These are phyloP conservation scores for Solanum lycopersicoides DNA, from an alignment of 257 asterid species.

Conservation along the genomic window DNA sequence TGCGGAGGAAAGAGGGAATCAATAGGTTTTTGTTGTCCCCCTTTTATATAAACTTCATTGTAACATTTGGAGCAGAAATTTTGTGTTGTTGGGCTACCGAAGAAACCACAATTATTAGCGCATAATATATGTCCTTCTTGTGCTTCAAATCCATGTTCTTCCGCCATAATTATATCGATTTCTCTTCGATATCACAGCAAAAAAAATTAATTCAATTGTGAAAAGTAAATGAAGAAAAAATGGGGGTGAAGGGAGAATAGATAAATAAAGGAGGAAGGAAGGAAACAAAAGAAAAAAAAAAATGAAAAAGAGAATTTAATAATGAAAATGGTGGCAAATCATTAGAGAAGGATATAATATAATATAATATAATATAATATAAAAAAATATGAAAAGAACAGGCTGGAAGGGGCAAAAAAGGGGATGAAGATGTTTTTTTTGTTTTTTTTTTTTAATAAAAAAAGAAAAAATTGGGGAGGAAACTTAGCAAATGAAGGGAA, in stretches of 20 bases:
- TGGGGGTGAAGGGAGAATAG: constrained; percentile 8
- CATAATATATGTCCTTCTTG: constrained; percentile 76
- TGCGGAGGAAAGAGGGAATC: constrained; percentile 11
- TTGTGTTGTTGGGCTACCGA: constrained; percentile 73
- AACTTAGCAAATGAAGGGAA: background rate
- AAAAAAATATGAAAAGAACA: constrained; percentile 13
- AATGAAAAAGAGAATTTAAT: constrained; percentile 3
- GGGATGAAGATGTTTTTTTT: constrained; percentile 12
- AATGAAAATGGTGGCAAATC: constrained; percentile 10
- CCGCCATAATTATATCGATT: constrained; percentile 42
- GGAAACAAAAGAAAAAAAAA: constrained; percentile 8
- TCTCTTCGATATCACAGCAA: background rate
- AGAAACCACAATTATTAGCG: constrained; percentile 75
- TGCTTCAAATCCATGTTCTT: constrained; percentile 71
- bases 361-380: background rate
- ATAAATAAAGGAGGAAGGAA: constrained; percentile 9
- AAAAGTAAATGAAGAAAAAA: background rate
- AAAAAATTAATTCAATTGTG: background rate
- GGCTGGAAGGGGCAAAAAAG: constrained; percentile 37
- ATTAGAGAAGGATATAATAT: background rate
- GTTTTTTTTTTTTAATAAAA: fast-evolving
- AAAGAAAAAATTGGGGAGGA: background rate
- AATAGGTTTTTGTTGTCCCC: constrained; percentile 9
- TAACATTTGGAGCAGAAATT: constrained; percentile 76
- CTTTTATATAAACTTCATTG: constrained; percentile 29